phyloP scores from a whole-genome alignment of 78 protist species.

The Bodo saltans region DNA sequence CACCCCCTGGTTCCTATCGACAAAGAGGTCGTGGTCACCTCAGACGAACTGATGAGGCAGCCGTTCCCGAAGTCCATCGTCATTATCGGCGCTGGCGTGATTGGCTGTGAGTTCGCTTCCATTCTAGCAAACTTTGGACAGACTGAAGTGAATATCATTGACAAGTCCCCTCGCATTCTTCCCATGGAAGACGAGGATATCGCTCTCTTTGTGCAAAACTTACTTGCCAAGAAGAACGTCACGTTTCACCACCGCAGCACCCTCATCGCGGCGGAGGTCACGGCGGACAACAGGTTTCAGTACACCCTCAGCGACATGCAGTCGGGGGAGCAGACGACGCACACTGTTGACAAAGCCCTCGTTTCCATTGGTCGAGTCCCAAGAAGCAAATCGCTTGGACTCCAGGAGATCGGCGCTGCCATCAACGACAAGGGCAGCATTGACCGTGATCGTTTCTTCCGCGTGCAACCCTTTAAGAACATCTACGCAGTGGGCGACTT shows the following conservation, averaged over 20 bases:
- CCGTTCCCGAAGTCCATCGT: conserved; percentile 16
- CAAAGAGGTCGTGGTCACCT: conserved; percentile 6
- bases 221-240: not conserved
- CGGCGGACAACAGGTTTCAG: not conserved
- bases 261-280: not conserved
- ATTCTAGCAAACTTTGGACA: conserved; percentile 22
- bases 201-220: not conserved
- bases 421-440: not conserved
- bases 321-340: not conserved
- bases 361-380: conserved; percentile 28
- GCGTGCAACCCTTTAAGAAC: not conserved
- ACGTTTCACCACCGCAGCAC: not conserved
- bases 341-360: conserved; percentile 8
- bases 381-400: not conserved
- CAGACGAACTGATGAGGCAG: conserved; percentile 8
- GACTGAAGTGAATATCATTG: conserved; percentile 9
- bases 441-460: not conserved
- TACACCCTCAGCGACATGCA: not conserved
- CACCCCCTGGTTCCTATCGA: not conserved
- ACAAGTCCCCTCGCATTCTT: conserved; percentile 2
- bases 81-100: conserved; percentile 21
- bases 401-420: not conserved
- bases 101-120: conserved; percentile 33
- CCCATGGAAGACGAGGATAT: conserved; percentile 33
- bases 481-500: conserved; percentile 33